A percentile compares a stretch with the other conserved stretches of the same genome.
These are phyloP conservation scores for Populus tremula DNA, from an alignment of 345 rosid genomes.

Conservation along the genomic window DNA sequence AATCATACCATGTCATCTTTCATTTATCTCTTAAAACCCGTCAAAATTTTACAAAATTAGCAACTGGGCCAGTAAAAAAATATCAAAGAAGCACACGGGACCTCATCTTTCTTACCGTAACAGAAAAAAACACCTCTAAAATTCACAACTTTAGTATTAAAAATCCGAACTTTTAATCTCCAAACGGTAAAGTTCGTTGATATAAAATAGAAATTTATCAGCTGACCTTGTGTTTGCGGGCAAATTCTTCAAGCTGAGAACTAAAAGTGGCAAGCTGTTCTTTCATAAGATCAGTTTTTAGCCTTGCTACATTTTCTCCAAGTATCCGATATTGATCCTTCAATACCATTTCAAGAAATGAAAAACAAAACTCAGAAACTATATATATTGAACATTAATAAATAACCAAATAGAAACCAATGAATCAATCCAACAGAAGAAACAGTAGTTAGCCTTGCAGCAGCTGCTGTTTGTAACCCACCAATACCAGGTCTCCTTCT, in stretches of 20 bases:
- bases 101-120: not conserved
- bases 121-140: not conserved
- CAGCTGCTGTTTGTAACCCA: constrained; percentile 76
- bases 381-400: not conserved
- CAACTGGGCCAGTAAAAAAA: not conserved
- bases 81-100: not conserved
- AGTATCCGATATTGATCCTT: constrained; percentile 77
- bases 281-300: constrained; percentile 86
- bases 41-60: not conserved
- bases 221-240: constrained; percentile 86
- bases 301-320: constrained; percentile 89
- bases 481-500: constrained; percentile 89
- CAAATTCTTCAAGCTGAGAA: constrained; percentile 85
- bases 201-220: not conserved
- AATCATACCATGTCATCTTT: not conserved
- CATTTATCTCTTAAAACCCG: not conserved
- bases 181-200: not conserved
- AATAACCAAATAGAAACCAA: not conserved
- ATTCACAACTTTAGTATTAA: not conserved
- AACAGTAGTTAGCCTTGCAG: constrained; percentile 53
- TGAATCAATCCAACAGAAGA: not conserved
- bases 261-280: constrained; percentile 91
- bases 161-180: not conserved
- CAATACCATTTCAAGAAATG: not conserved
- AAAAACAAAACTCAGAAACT: not conserved